These are phyloP conservation scores for Neurospora sp. DNA, from an alignment of 495 filamentous ascomycete genomes.

Conservation along the genomic window DNA sequence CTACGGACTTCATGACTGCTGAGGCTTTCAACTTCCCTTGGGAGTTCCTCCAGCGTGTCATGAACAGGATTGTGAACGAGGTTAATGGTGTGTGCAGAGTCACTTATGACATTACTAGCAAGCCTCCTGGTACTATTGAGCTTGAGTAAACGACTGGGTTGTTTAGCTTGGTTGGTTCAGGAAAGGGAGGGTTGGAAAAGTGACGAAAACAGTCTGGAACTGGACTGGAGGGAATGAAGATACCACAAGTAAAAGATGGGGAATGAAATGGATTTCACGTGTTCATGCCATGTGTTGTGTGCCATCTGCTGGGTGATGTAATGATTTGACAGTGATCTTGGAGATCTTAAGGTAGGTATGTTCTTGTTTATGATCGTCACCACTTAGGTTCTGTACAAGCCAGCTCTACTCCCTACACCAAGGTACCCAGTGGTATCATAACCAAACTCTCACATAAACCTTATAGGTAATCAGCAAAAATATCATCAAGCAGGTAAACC, in stretches of 20 bases:
- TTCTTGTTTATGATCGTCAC: too few species aligned
- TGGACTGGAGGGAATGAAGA: background rate
- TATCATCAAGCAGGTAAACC: background rate
- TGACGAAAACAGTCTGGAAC: background rate
- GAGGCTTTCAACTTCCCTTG: slow-evolving; percentile 55
- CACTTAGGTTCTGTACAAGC: too few species aligned
- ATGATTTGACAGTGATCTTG: background rate
- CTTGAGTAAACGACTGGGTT: slow-evolving; percentile 44
- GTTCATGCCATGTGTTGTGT: background rate
- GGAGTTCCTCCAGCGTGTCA: slow-evolving; percentile 59
- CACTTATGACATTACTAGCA: slow-evolving; percentile 56
- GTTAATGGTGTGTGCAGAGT: slow-evolving; percentile 53
- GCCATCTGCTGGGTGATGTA: background rate
- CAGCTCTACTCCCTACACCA: background rate
- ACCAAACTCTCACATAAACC: too few species aligned
- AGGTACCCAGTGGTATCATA: too few species aligned
- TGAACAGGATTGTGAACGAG: slow-evolving; percentile 72
- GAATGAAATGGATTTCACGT: background rate
- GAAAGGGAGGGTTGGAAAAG: background rate
- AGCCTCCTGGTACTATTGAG: slow-evolving; percentile 73
- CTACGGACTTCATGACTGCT: slow-evolving; percentile 71
- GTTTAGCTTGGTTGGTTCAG: background rate
- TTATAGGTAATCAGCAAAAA: too few species aligned
- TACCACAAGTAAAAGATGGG: background rate
- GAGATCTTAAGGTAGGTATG: too few species aligned